Percentiles rank a stretch among this genome's conserved stretches.
These are phyloP conservation scores for Solanum chaucha DNA, from an alignment of 257 asterid species.

Conservation along the genomic window DNA sequence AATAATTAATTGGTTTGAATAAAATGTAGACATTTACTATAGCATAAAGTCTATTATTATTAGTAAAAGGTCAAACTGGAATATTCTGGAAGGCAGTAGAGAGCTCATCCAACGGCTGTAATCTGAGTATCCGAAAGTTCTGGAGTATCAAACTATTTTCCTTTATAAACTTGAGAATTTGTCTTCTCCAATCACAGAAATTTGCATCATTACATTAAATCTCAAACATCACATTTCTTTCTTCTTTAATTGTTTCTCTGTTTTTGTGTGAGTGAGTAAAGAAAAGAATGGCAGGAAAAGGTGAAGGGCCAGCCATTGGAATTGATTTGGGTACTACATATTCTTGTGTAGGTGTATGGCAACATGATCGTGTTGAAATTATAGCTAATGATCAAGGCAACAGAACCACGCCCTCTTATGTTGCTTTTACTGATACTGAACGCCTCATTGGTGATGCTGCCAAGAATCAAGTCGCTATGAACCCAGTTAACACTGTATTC, in stretches of 20 bases:
- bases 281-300: constrained; percentile 6
- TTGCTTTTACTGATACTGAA: constrained; percentile 20
- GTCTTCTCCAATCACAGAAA: not conserved
- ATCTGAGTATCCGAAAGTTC: constrained; percentile 2
- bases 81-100: not conserved
- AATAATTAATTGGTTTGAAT: too few species aligned
- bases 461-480: constrained; percentile 24
- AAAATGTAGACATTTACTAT: too few species aligned
- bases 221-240: too few species aligned
- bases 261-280: too few species aligned
- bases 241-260: not conserved
- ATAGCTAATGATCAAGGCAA: constrained; percentile 26
- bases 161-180: not conserved
- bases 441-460: too few species aligned
- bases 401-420: constrained; percentile 25
- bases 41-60: not conserved
- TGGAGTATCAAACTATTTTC: not conserved
- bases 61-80: not conserved
- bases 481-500: constrained; percentile 19
- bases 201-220: not conserved
- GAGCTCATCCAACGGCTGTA: not conserved
- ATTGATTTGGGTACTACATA: constrained; percentile 21
- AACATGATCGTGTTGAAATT: constrained; percentile 23
- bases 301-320: constrained; percentile 22
- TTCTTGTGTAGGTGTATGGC: constrained; percentile 28